A percentile compares a stretch with the other conserved stretches of the same genome.
These are phyloP conservation scores for Tetrahymena borealis DNA, from an alignment of 73 alveolate genomes.

Conservation along the genomic window DNA sequence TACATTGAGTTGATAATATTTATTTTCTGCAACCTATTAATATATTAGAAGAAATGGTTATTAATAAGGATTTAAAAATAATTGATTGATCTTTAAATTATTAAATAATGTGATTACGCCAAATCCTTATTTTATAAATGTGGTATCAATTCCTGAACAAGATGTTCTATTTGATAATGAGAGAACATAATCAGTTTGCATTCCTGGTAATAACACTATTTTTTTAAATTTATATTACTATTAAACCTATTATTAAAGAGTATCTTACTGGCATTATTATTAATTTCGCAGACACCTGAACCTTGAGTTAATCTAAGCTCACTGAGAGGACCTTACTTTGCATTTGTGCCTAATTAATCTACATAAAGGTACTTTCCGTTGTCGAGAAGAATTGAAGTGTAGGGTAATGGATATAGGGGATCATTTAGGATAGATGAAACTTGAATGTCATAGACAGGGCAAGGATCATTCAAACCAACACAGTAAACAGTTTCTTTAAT, in stretches of 20 bases:
- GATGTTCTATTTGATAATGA: not conserved
- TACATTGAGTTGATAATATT: not conserved
- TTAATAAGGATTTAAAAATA: too few species aligned
- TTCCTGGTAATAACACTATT: not conserved
- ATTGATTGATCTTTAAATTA: not conserved
- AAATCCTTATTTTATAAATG: not conserved
- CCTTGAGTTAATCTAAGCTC: not conserved
- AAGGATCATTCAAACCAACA: not conserved
- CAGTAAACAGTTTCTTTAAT: not conserved
- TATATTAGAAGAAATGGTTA: not conserved
- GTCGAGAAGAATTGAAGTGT: not conserved
- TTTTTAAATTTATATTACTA: not conserved
- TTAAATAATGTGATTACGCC: not conserved
- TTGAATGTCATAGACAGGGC: not conserved
- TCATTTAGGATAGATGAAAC: not conserved
- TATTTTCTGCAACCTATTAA: not conserved
- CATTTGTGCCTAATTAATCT: not conserved
- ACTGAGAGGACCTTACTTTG: not conserved
- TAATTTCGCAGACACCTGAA: not conserved
- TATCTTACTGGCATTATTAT: not conserved
- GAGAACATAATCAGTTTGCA: not conserved
- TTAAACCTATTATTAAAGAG: not conserved
- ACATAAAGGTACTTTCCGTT: not conserved
- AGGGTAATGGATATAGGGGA: not conserved
- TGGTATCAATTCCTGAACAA: not conserved